A percentile compares a stretch with the other conserved stretches of the same genome.
Conservation (phyloP, 169 alveolate genomes). For the Ichthyophthirius multifiliis region DNA sequence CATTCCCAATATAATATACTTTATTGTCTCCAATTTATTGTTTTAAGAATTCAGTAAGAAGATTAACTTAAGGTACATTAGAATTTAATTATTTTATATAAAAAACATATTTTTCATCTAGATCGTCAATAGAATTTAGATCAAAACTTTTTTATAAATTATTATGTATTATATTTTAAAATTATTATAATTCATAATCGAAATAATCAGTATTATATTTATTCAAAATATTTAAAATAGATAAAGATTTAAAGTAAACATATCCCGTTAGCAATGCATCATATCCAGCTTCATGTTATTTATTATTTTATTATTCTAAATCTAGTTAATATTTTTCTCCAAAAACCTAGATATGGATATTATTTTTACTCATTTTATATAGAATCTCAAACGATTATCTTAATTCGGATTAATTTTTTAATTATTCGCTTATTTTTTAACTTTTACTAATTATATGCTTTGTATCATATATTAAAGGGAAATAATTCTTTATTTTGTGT, state of each 20-base stretch:
- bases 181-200: neutral
- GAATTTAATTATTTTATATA: neutral
- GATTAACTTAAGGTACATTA: neutral
- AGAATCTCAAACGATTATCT: neutral
- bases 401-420: neutral
- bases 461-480: constrained; percentile 35
- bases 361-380: neutral
- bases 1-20: neutral
- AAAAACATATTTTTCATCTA: neutral
- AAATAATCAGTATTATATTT: neutral
- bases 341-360: neutral
- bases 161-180: neutral
- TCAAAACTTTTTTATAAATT: neutral
- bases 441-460: constrained; percentile 26
- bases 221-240: neutral
- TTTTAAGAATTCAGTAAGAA: neutral
- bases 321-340: neutral
- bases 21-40: neutral
- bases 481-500: neutral
- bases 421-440: neutral
- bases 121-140: neutral
- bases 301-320: neutral
- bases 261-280: constrained; percentile 44
- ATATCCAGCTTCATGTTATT: constrained; percentile 47
- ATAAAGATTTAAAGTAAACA: constrained; percentile 1